Base-by-base conservation (phyloP, 2,329 filamentous ascomycete genomes). In the Pseudogymnoascus destructans region DNA sequence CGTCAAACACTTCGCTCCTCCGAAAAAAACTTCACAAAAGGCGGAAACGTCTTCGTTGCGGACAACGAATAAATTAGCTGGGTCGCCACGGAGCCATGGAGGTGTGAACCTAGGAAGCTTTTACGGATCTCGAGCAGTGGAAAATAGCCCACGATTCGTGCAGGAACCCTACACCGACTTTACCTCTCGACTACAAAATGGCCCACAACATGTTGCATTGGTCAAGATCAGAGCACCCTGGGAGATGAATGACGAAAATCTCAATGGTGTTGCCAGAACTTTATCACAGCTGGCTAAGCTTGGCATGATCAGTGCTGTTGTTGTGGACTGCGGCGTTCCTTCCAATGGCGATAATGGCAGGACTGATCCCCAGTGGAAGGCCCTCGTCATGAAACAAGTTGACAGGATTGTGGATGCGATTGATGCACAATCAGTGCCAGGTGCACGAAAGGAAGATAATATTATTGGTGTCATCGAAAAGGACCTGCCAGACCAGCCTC, bases 191-290 rank as follows among this genome's bases (percentile, higher is more conserved):
- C 25, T 30, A 17, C 46, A 52, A 17, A 67, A 36, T 65, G 70
- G 35, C 71, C 70, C 23, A 60, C 70, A 87, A 15, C 88, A 95
- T 70, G 77, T 95, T 59, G 91, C 93, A 13, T 74, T 98, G 59
- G 84, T 96, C 63, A 95, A 95, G 71, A 77, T 98, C 58, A 81
- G 86, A 57, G 79, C 80, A 42, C 85, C 89, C 0, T 85, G 95
- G 65, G 71, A 76, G 1, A 77, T 95, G 52, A 79, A 87, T 65
- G 79, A 90, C 60, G 72, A 75, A 1, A 87, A 82, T 0, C 69
- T 97, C 9, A 72, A 79, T 49, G 91, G 89, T 1, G 82, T 97
- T 59, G 89, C 86, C 4, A 83, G 85, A 68, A 97, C 93, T 0
- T 73, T 98, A 38, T 84, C 85, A 27, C 92, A 95, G 69, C 81